phyloP scores from a whole-genome alignment of 2,329 filamentous ascomycete genomes.

The Aschersonia sp. region DNA sequence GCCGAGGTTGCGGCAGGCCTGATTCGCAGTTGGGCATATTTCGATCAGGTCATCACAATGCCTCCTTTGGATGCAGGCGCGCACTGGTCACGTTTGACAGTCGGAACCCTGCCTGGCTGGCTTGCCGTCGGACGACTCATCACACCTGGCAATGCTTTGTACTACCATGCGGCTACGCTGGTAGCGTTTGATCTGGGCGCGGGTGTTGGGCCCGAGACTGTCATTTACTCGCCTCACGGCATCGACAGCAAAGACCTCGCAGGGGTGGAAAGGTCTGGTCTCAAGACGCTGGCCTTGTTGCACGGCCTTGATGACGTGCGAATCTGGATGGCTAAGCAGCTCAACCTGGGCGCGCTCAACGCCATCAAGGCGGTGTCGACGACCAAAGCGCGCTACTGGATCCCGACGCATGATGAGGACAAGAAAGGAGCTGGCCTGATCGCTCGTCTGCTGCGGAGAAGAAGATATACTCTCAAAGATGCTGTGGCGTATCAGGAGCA shows the following conservation, averaged over 20 bases:
- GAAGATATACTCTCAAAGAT: conserved; percentile 27
- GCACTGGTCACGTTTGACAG: conserved; percentile 7
- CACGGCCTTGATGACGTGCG: conserved; percentile 51
- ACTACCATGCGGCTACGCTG: conserved; percentile 48
- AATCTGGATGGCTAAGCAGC: conserved; percentile 33
- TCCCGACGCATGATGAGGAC: conserved; percentile 50
- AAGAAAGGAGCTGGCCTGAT: conserved; percentile 45
- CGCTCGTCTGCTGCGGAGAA: conserved; percentile 31
- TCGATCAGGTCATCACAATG: conserved; percentile 36
- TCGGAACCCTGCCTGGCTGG: conserved; percentile 37
- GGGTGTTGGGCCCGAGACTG: conserved; percentile 27
- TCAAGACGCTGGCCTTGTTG: conserved; percentile 42
- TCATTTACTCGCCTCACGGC: conserved; percentile 53
- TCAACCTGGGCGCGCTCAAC: conserved; percentile 51
- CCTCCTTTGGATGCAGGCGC: conserved; percentile 24
- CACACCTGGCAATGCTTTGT: conserved; percentile 36
- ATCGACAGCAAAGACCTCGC: conserved; percentile 32
- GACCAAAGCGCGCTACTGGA: conserved; percentile 44
- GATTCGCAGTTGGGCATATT: conserved; percentile 44
- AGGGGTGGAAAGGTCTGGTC: conserved; percentile 22
- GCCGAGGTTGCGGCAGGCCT: conserved; percentile 41
- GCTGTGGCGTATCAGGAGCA: conserved; percentile 22
- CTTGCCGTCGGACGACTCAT: conserved; percentile 44
- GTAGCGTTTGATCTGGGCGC: conserved; percentile 30
- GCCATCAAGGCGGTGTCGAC: conserved; percentile 39